Base-by-base conservation (phyloP, 2,329 filamentous ascomycete genomes). In the Epichloe hybrida region DNA sequence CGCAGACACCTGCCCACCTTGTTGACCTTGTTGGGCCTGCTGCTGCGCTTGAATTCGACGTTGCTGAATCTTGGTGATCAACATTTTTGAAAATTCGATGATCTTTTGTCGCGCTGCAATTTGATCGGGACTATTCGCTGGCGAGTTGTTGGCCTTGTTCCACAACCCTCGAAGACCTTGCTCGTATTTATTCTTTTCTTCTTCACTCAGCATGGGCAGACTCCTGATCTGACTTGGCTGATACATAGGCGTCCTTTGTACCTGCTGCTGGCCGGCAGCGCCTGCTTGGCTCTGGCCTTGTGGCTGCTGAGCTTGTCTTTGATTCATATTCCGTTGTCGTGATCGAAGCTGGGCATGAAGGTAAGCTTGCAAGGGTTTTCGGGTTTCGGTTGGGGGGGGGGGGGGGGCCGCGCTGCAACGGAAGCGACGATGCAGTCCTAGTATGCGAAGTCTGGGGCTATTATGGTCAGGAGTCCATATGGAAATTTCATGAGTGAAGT, bases 131-230 rank as follows among this genome's bases (percentile, higher is more conserved):
- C 75, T 76, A 21, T 75, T 74, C 1, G 70, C 66, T 0, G 72
- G 62, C 0, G 68, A 64, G 20, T 68, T 72, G 52, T 76, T 72
- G 44, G 76, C 72, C 40, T 76, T 69, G 21, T 65, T 69, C 73
- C 77, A 84, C 0, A 83, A 65, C 2, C 66, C 59, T 9, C 70
- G 67, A 0, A 84, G 66, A 1, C 80, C 80, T 2, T 69, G 64
- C 56, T 82, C 77, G 56, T 82, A 84, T 57, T 80, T 80, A 2
- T 57, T 57, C 57, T 76, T 79, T 51, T 84, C 80, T 1, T 75
- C 71, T 1, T 74, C 68, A 27, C 66, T 73, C 3, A 84, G 66
- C 39, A 72, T 70, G 2, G 66, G 66, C 3, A 81, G 67, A 5
- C 55, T 68, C 36, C 72, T 69, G 62, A 81, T 80, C 49, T 74